These are phyloP conservation scores for Auxenochlorella pyrenoidosa DNA, from an alignment of 139 green algal genomes.

Conservation along the genomic window DNA sequence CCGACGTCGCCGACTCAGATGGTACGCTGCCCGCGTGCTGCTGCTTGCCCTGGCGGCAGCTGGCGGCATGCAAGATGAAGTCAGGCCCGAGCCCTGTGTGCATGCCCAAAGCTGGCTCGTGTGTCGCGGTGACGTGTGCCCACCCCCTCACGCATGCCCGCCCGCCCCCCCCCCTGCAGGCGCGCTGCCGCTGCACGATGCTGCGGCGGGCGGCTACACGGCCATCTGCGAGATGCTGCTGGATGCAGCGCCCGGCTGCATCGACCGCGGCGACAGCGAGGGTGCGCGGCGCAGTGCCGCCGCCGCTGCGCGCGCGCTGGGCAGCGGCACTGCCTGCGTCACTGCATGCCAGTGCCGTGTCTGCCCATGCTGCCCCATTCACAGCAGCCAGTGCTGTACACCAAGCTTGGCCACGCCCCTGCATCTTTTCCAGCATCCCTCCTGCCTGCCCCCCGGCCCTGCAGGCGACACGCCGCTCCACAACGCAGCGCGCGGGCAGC, in stretches of 20 bases:
- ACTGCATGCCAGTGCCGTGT: no score
- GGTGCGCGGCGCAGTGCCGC: constrained; percentile 16
- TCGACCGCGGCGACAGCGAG: constrained; percentile 38
- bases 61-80: no score
- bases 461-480: constrained; percentile 37
- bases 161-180: no score
- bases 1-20: constrained; percentile 37
- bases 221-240: constrained; percentile 39
- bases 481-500: constrained; percentile 41
- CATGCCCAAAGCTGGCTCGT: no score
- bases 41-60: no score
- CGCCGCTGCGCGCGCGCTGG: background rate
- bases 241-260: background rate
- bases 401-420: background rate
- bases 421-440: background rate
- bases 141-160: no score
- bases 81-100: no score
- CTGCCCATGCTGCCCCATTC: background rate
- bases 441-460: background rate
- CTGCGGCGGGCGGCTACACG: constrained; percentile 34
- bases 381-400: background rate
- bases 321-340: no score
- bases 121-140: background rate
- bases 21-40: background rate
- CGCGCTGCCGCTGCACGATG: constrained; percentile 4